A percentile compares a stretch with the other conserved stretches of the same genome.
Evolutionary conservation across 148 eudicot genomes (phyloP).

Genomic region (Vaccinium darrowii): DNA sequence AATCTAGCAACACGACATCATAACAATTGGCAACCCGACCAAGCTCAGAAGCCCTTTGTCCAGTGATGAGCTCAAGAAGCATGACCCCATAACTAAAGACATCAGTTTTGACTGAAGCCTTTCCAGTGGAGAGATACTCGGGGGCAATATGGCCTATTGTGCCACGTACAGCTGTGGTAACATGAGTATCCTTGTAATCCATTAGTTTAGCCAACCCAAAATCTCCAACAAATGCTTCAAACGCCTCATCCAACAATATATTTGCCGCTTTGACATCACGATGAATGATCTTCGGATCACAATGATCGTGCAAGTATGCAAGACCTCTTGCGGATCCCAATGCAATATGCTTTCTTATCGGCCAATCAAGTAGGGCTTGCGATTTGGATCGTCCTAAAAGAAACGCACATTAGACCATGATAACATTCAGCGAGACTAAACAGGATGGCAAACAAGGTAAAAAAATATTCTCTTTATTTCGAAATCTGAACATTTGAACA

Average conservation of each 20-base stretch:
- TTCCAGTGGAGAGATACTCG: conserved; percentile 55
- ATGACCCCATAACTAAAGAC: conserved; percentile 62
- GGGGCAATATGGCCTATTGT: conserved; percentile 70
- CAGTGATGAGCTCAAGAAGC: conserved; percentile 69
- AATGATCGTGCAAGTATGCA: conserved; percentile 56
- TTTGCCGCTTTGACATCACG: conserved; percentile 74
- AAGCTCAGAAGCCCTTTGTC: conserved; percentile 64
- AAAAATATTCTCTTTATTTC: not conserved
- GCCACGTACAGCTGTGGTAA: conserved; percentile 61
- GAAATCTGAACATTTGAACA: not conserved
- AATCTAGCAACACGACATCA: conserved; percentile 59
- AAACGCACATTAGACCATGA: not conserved
- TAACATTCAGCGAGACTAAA: not conserved
- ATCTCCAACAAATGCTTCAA: conserved; percentile 70
- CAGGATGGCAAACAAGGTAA: not conserved
- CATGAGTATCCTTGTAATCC: conserved; percentile 65
- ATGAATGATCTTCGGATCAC: conserved; percentile 63
- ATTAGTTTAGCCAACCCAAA: conserved; percentile 64
- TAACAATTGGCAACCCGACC: conserved; percentile 59
- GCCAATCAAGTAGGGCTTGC: not conserved
- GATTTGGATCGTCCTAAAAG: not conserved
- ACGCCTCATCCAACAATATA: conserved; percentile 63
- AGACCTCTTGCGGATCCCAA: conserved; percentile 30
- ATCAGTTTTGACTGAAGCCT: conserved; percentile 61
- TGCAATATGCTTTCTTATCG: not conserved